Percentiles rank a stretch among this genome's conserved stretches.
These are phyloP conservation scores for Sporisorium sorghi DNA, from an alignment of 1,284 basidiomycete species.

Conservation along the genomic window DNA sequence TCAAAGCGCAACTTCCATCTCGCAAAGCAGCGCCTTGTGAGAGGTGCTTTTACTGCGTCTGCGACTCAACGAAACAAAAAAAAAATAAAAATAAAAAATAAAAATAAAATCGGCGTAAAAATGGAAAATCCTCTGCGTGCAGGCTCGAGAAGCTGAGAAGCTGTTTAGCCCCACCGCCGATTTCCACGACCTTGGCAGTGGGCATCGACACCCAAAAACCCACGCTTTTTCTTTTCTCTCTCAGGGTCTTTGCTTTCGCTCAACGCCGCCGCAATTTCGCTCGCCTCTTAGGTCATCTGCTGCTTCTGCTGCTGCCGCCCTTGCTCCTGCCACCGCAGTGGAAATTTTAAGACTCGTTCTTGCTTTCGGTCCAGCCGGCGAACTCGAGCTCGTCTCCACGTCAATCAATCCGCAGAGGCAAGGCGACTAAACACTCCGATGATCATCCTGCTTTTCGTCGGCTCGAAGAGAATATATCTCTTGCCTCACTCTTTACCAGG, in stretches of 20 bases:
- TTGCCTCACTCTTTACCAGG: no score
- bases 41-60: no score
- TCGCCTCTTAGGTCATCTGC: conserved; percentile 24
- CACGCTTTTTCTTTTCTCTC: neutral
- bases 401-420: neutral
- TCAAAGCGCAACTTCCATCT: no score
- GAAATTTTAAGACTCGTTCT: conserved; percentile 4
- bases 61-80: neutral
- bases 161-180: conserved; percentile 19
- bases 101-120: neutral
- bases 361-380: neutral
- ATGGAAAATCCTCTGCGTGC: neutral
- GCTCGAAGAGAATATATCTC: no score
- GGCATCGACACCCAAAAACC: conserved; percentile 29
- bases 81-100: neutral
- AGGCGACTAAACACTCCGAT: neutral
- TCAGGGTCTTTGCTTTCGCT: neutral
- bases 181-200: conserved; percentile 15
- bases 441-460: no score
- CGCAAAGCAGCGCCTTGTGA: no score
- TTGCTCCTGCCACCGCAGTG: no score
- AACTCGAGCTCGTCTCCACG: neutral
- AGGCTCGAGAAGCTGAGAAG: neutral
- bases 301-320: no score
- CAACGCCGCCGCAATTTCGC: neutral